Base-by-base conservation (phyloP, 1,284 basidiomycete genomes). In the Lentinus polychrous region DNA sequence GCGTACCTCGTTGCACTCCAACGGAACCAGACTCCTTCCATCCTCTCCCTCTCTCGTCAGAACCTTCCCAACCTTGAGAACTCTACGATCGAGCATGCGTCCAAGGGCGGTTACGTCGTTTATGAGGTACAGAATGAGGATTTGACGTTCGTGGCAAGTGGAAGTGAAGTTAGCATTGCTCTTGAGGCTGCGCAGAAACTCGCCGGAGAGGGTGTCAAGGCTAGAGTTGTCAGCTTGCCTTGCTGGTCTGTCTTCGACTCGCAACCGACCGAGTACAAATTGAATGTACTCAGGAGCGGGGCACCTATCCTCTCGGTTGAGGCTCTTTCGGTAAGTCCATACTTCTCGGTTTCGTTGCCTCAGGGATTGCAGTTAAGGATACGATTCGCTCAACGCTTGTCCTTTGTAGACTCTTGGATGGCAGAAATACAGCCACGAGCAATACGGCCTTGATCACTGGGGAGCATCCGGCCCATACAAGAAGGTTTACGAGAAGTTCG, bases 1-100 rank as follows among this genome's bases (percentile, higher is more conserved):
- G 80, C 93, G 17, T 97, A 96, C 76, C 70, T 82, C 56, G 79
- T 86, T 45, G 87, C 92, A 45, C 68, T 97, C 60, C 74, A 78
- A 55, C 81, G 85, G 54, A 78, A 67, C 57, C 67, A 75, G 57
- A 94, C 90, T 11, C 94, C 94, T 35, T 94, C 92, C 32, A 78
- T 94, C 55, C 75, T 94, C 52, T 85, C 83, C n/a, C 82, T 94
- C 52, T 90, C 91, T 41, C 85, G 92, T 49, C 91, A 94, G 71
- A 93, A 94, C 76, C 78, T 97, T 46, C 93, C 93, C 50, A 94
- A 96, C 66, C 83, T 97, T 55, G 90, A 90, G 66, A 81, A 80
- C 56, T 93, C 91, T 39, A 79, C 87, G 48, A 86, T 96, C 61
- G 91, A 94, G 73, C 80, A 81, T 54, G 91, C 91, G 48, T 60